phyloP scores from a whole-genome alignment of 2,329 filamentous ascomycete species.

The Hypoxylon sp. region DNA sequence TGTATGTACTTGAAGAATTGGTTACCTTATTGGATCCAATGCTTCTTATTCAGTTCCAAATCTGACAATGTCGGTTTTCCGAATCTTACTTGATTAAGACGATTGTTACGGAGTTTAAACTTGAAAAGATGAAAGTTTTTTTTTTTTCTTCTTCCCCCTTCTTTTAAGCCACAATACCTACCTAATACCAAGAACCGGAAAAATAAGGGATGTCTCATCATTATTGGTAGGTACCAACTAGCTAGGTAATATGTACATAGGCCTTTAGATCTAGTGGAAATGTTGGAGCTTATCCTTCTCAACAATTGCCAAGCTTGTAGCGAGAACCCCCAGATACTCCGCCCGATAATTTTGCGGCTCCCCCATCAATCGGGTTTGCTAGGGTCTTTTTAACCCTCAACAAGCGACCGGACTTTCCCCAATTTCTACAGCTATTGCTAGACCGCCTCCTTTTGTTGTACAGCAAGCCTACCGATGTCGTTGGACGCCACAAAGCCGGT shows the following conservation, averaged over 20 bases:
- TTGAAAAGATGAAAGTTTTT: slow-evolving; percentile 9
- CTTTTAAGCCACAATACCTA: slow-evolving; percentile 10
- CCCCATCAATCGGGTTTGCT: slow-evolving; percentile 40
- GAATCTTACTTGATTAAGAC: slow-evolving; percentile 12
- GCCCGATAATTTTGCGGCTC: slow-evolving; percentile 39
- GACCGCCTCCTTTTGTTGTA: background rate
- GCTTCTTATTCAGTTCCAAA: slow-evolving; percentile 16
- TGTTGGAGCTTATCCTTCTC: slow-evolving; percentile 41
- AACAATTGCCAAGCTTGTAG: slow-evolving; percentile 46
- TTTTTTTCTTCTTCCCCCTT: background rate
- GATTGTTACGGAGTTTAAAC: slow-evolving; percentile 19
- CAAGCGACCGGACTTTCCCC: slow-evolving; percentile 51
- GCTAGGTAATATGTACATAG: too few relatives aligned
- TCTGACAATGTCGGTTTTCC: slow-evolving; percentile 6
- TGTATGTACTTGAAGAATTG: slow-evolving; percentile 1
- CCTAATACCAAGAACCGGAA: slow-evolving; percentile 8
- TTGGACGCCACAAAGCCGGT: background rate
- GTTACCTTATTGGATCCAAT: slow-evolving; percentile 21
- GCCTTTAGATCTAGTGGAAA: slow-evolving; percentile 23
- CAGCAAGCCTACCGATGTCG: background rate
- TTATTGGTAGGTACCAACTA: background rate
- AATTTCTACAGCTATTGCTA: slow-evolving; percentile 30
- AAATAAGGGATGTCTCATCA: slow-evolving; percentile 18
- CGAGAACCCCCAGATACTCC: slow-evolving; percentile 34
- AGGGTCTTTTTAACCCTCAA: slow-evolving; percentile 43